phyloP scores from a whole-genome alignment of 208 protist genomes.

The Leishmania lainsoni region DNA sequence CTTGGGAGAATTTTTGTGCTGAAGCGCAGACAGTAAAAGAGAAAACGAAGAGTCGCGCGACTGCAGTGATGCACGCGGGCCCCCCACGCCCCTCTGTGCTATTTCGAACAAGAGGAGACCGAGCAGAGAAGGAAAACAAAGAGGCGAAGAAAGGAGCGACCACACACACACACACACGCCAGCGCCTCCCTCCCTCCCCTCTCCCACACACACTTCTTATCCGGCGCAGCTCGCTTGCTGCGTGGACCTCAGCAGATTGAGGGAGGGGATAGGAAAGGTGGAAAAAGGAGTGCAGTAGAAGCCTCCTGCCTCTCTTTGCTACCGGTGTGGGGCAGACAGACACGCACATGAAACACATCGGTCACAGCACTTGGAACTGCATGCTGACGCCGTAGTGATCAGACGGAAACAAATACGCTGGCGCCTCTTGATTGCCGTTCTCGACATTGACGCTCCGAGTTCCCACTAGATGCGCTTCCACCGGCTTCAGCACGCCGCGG shows the following conservation, averaged over 20 bases:
- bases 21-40: neutral
- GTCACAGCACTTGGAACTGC: conserved; percentile 41
- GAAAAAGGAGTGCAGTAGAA: neutral
- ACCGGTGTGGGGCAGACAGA: neutral
- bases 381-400: conserved; percentile 91
- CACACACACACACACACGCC: neutral
- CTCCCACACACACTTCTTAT: neutral
- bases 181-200: too few species aligned
- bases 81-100: neutral
- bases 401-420: conserved; percentile 88
- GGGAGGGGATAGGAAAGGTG: too few species aligned
- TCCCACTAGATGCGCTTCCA: conserved; percentile 81
- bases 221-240: neutral
- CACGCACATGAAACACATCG: neutral
- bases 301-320: neutral
- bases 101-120: neutral
- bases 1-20: neutral
- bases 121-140: neutral
- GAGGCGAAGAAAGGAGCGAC: neutral
- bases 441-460: conserved; percentile 86
- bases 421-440: conserved; percentile 71
- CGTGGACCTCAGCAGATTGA: neutral
- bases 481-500: conserved; percentile 41
- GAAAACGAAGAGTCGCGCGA: neutral
- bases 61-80: neutral